Percentiles rank a stretch among this genome's conserved stretches.
phyloP scores from a whole-genome alignment of 768 basidiomycete genomes.

The Leccinum subgranulosum region DNA sequence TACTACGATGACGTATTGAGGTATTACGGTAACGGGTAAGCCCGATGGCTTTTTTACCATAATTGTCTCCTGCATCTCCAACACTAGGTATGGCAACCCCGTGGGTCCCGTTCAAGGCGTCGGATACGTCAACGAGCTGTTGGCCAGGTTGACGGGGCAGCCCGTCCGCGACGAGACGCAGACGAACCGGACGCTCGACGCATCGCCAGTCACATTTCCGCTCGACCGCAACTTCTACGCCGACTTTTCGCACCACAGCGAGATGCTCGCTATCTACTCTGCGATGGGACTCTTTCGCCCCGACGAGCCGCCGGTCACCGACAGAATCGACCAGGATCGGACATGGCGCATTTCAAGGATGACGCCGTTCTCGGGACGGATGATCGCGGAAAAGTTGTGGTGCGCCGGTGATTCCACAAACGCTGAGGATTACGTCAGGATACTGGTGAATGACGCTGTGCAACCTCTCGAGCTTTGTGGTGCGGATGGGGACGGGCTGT shows the following conservation, averaged over 20 bases:
- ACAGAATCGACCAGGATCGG: constrained; percentile 24
- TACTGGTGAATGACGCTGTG: constrained; percentile 74
- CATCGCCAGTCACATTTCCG: constrained; percentile 67
- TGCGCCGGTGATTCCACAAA: constrained; percentile 33
- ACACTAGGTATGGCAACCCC: constrained; percentile 57
- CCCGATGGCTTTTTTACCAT: background rate
- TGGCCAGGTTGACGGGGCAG: constrained; percentile 68
- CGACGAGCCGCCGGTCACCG: constrained; percentile 9
- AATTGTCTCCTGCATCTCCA: background rate
- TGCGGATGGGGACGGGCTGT: constrained; percentile 53
- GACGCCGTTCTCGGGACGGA: constrained; percentile 71
- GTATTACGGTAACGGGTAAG: constrained; percentile 74
- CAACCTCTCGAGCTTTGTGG: constrained; percentile 63
- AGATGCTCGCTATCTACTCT: constrained; percentile 74
- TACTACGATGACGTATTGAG: constrained; percentile 73
- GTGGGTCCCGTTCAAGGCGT: constrained; percentile 80
- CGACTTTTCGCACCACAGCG: constrained; percentile 86
- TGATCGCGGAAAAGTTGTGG: constrained; percentile 68
- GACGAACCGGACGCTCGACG: constrained; percentile 72
- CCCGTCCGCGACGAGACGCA: constrained; percentile 70
- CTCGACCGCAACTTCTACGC: constrained; percentile 63
- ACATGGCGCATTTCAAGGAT: constrained; percentile 57
- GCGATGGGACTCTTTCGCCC: constrained; percentile 56
- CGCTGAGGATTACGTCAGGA: constrained; percentile 50
- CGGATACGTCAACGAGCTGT: constrained; percentile 83